Evolutionary conservation across 1,284 basidiomycete genomes (phyloP), one percentile per base, ranked within the genome.

Genomic region (Cryptococcus deneoformans): DNA sequence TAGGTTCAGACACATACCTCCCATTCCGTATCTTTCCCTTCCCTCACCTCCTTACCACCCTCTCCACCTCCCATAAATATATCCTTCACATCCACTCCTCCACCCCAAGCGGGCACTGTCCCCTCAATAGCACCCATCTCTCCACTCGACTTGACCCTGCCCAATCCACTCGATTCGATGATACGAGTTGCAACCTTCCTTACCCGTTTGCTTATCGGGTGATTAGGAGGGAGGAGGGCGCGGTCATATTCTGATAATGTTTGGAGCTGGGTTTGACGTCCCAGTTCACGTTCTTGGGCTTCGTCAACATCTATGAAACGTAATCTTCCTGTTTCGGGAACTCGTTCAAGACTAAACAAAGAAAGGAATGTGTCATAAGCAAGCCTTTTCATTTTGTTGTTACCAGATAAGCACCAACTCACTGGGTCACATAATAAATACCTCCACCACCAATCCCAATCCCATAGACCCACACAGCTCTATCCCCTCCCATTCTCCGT

Each of bases 271-370:
- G 83, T 76, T 36, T 82, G 70, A 14, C 59, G 52, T 36, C 68
- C 69, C 40, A 72, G 65, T 61, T 79, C 71, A 3, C 81, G 79
- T 75, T 94, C 90, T 46, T 77, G 77, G 54, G 80, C 78, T 0
- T 82, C 82, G 42, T 82, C 83, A 6, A 88, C 82, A 67, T 87
- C 86, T 83, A 95, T 94, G 71, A 92, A 93, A 20, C 92, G 78
- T 82, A 86, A 86, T 56, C 92, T 77, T 0, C 90, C 90, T 0
- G 91, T 93, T 67, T 90, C 86, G 5, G 88, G 86, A 0, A 90
- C 87, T 66, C 84, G 81, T 69, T 93, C 90, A 16, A 91, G 79
- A 68, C 90, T 92, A 60, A 34, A 20, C 3, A 29, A 20, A 20
- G 20, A 20, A 20, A 20, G 20, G 20, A 43, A 44, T 37, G 35